Percentiles rank a stretch among this genome's conserved stretches.
Evolutionary conservation across 139 green algal genomes (phyloP).

Genomic region (Chlorella ohadii): DNA sequence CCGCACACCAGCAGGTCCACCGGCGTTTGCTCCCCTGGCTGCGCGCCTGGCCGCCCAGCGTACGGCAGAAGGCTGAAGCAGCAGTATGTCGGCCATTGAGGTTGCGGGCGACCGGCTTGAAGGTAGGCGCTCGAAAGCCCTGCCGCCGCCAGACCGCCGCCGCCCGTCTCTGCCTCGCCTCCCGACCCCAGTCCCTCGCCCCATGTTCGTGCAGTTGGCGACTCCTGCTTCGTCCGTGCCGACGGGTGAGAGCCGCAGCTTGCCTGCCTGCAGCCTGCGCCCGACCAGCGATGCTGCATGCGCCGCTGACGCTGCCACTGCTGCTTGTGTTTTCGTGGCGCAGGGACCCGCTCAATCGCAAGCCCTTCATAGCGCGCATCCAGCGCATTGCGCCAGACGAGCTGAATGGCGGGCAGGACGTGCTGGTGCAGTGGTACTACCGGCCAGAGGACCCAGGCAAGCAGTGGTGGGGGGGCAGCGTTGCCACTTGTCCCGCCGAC

Average conservation of each 20-base stretch:
- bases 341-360: background rate
- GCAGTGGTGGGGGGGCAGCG: background rate
- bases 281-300: no score
- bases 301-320: no score
- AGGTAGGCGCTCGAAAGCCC: background rate
- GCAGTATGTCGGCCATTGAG: background rate
- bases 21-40: no score
- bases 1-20: no score
- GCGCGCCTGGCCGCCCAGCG: no score
- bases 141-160: no score
- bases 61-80: no score
- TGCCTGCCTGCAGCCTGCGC: background rate
- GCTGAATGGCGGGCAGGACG: constrained; percentile 5
- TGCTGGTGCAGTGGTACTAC: constrained; percentile 14
- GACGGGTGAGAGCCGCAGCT: background rate
- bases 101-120: background rate
- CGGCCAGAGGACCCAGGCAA: constrained; percentile 16
- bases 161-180: no score
- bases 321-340: background rate
- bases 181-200: background rate
- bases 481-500: background rate
- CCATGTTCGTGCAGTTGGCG: background rate
- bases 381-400: background rate
- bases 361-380: constrained; percentile 11
- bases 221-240: constrained; percentile 10